Evolutionary conservation across 768 basidiomycete genomes (phyloP), one percentile per base, ranked within the genome.

Genomic region (Cystofilobasidium ferigula): DNA sequence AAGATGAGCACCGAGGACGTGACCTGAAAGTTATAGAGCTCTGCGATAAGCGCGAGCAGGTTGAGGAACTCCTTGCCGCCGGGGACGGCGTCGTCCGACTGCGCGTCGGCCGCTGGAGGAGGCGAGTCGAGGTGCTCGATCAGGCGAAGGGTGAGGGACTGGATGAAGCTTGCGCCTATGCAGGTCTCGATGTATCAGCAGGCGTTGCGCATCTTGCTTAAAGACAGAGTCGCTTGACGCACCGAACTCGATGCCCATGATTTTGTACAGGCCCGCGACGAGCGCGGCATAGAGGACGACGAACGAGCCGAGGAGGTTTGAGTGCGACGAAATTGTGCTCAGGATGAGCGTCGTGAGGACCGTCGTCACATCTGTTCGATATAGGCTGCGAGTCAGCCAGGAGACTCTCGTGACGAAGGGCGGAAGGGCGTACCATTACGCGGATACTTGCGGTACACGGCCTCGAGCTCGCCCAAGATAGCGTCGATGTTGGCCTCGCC

Each of bases 1-100:
- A 91, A 98, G 56, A 97, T 78, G n/a, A 98, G 80, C 14, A 86
- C 78, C 64, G 85, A 89, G 3, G 89, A 89, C 61, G 98, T 82
- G 28, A 97, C 89, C 77, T 91, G 88, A 73, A 97, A 92, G 74
- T 97, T 97, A 79, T 97, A 98, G 24, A 99, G 78, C 73, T 97
- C 92, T 2, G 90, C 88, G 26, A 97, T 77, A 28, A 98, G 81
- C 1, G 89, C 83, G 47, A 94, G 81, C 38, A 99, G 77, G 74
- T 99, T 98, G 13, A 87, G 84, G 70, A 85, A 85, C 73, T 94
- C 89, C 77, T 98, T 99, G 35, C 90, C 88, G 5, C 78, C 72
- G 26, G 72, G 69, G 7, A 70, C 70, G 34, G 70, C 70, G 61
- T 73, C 73, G 28, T 72, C 40, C n/a, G 13, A 22, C 4, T 57